Base-by-base conservation (phyloP, 2,329 filamentous ascomycete genomes). In the Zymoseptoria crescenta region DNA sequence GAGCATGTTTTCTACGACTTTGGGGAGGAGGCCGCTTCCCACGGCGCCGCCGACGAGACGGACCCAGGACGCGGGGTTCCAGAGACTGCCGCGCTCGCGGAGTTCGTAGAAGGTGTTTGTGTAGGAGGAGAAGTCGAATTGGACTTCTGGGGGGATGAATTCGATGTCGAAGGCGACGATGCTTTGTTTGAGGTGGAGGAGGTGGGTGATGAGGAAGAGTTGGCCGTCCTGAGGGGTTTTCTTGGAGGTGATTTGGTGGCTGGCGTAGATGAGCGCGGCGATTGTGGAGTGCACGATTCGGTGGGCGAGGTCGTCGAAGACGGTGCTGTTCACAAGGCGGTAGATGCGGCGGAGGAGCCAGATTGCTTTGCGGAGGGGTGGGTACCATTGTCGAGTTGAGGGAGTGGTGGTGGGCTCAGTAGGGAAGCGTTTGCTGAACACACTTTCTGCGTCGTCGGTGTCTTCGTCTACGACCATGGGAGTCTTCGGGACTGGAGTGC, bases 91-190 rank as follows among this genome's bases (percentile, higher is more conserved):
- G 30, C 84, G 80, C 57, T 85, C 81, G 49, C 85, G 82, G 3
- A 88, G 76, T 67, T 87, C 85, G 78, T 83, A 87, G 72, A 88
- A 87, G 1, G 85, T 87, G 63, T 77, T 83, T 4, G 83, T 84
- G 10, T 87, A 75, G 54, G 79, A 80, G n/a, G 83, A 84, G 70
- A 87, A 86, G 72, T 87, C 85, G 70, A 87, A 81, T 13, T 81
- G 80, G 53, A 87, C 77, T 62, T 87, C 85, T 3, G 85, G 84
- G 1, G 83, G 81, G 20, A 86, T 82, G 67, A 82, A 87, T 70
- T 87, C 92, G 65, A 99, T 96, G 75, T 99, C 94, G 62, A 99
- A 91, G 8, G 92, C 92, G 27, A 99, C 86, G 55, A 99, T 88
- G 72, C 96, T 90, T 71, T 96, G 95, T 74, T 97, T 97, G 55